phyloP scores from a whole-genome alignment of 2,329 filamentous ascomycete genomes.

The Phaeosphaeria sp. region DNA sequence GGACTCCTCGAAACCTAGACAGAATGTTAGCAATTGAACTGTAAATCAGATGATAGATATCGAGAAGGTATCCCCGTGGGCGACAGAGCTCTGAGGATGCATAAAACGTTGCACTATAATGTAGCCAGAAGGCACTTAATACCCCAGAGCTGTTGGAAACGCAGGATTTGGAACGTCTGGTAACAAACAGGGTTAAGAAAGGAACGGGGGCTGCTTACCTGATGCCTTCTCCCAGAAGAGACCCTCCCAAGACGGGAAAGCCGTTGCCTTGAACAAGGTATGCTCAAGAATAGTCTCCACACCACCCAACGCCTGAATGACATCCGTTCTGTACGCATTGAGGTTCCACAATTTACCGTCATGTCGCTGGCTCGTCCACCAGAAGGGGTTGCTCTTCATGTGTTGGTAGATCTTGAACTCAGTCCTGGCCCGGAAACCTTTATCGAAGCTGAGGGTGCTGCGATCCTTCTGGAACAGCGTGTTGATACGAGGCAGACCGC shows the following conservation, averaged over 20 bases:
- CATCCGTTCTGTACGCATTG: conserved; percentile 94
- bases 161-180: too few species aligned
- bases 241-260: conserved; percentile 96
- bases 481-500: conserved; percentile 96
- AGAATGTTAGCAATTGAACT: conserved; percentile 6
- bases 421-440: conserved; percentile 92
- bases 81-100: too few species aligned
- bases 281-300: conserved; percentile 98
- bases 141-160: too few species aligned
- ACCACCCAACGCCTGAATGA: conserved; percentile 94
- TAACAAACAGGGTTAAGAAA: too few species aligned
- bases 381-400: conserved; percentile 99
- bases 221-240: conserved; percentile 83
- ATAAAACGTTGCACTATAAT: too few species aligned
- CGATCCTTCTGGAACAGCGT: conserved; percentile 98
- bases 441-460: conserved; percentile 96
- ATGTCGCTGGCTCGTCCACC: conserved; percentile 98
- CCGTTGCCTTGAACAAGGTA: conserved; percentile 94
- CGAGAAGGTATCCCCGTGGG: too few species aligned
- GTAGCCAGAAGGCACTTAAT: too few species aligned
- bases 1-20: conserved; percentile 47
- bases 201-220: too few species aligned
- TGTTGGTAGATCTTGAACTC: conserved; percentile 99
- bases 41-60: too few species aligned
- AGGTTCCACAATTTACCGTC: conserved; percentile 98